These are phyloP conservation scores for Nemania bipapillata DNA, from an alignment of 2,329 filamentous ascomycete genomes.

Conservation along the genomic window DNA sequence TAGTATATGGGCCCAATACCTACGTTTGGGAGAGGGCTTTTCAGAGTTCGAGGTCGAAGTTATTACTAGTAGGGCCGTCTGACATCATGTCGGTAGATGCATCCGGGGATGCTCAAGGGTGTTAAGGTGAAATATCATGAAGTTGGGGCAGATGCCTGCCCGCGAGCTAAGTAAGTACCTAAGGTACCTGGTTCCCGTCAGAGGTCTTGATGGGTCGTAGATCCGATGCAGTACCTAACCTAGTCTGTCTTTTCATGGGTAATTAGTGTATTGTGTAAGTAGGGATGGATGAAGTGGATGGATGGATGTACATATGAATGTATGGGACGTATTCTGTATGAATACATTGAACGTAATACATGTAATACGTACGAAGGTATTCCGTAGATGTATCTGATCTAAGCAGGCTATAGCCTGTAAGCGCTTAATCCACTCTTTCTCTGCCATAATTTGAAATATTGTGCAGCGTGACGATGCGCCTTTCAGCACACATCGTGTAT, in stretches of 20 bases:
- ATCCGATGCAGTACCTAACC: background rate
- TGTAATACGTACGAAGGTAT: too few relatives aligned
- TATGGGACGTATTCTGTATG: too few relatives aligned
- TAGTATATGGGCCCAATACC: too few relatives aligned
- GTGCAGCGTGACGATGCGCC: slow-evolving; percentile 10
- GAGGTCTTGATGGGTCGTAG: background rate
- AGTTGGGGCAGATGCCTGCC: background rate
- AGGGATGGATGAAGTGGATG: too few relatives aligned
- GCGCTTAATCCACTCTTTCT: slow-evolving; percentile 4
- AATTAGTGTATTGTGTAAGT: too few relatives aligned
- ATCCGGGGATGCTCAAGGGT: background rate
- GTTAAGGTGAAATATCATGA: background rate
- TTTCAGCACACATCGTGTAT: slow-evolving; percentile 1
- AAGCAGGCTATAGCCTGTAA: background rate
- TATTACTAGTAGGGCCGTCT: background rate
- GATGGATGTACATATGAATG: too few relatives aligned
- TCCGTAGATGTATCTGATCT: slow-evolving; percentile 2
- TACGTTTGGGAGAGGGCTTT: background rate
- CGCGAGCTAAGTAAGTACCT: too few relatives aligned
- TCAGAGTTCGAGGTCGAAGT: background rate
- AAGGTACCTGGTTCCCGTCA: background rate
- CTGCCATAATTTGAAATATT: slow-evolving; percentile 30
- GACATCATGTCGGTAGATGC: slow-evolving; percentile 5
- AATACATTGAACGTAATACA: too few relatives aligned
- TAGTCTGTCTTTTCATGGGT: too few relatives aligned